Evolutionary conservation across 2,329 filamentous ascomycete genomes (phyloP).

Genomic region (Passalora sequoiae): DNA sequence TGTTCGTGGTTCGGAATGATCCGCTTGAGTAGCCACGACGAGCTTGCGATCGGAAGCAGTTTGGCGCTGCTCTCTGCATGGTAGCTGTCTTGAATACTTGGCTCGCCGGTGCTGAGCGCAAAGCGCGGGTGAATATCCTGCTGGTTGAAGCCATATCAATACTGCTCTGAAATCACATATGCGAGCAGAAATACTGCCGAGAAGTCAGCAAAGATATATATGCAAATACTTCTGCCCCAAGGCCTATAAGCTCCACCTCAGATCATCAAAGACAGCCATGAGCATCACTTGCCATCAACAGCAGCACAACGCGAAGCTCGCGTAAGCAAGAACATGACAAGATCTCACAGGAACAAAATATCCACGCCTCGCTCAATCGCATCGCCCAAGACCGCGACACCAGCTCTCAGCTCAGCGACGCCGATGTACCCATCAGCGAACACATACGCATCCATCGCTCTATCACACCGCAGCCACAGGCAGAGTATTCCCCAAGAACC

Average conservation of each 20-base stretch:
- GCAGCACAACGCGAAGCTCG: too few relatives aligned
- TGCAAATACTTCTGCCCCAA: not conserved
- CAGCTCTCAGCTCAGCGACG: too few relatives aligned
- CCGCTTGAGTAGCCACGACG: constrained; percentile 68
- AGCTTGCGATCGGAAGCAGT: constrained; percentile 66
- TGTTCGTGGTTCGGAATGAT: constrained; percentile 25
- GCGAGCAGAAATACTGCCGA: not conserved
- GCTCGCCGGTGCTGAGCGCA: constrained; percentile 38
- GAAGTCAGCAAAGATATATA: not conserved
- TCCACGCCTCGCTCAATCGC: not conserved
- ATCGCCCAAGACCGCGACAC: constrained; percentile 3
- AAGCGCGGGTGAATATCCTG: constrained; percentile 38
- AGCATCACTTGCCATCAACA: too few relatives aligned
- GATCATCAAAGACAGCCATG: too few relatives aligned
- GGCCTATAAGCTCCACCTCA: too few relatives aligned
- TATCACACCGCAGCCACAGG: too few relatives aligned
- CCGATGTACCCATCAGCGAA: too few relatives aligned
- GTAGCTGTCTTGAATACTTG: constrained; percentile 55
- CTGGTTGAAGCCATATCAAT: constrained; percentile 40
- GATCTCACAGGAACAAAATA: constrained; percentile 1
- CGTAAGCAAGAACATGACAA: constrained; percentile 1
- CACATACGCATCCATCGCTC: too few relatives aligned
- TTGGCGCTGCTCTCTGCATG: constrained; percentile 52
- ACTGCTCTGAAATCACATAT: constrained; percentile 9
- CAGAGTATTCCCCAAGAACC: too few relatives aligned